Conservation (phyloP, 2,329 filamentous ascomycete genomes). For the Claviceps arundinis region DNA sequence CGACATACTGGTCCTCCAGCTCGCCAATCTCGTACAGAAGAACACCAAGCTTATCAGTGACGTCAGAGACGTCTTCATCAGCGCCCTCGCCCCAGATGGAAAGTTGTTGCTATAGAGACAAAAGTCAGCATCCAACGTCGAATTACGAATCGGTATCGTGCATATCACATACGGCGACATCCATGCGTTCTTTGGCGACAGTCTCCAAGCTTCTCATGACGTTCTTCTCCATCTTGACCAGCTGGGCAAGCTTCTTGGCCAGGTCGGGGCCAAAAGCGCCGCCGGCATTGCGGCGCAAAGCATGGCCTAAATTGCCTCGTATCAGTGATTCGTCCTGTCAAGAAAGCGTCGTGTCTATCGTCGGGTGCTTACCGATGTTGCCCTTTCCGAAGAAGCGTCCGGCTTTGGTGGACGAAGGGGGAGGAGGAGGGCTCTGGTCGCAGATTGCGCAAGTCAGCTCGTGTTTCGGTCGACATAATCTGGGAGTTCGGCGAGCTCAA, state of each 20-base stretch:
- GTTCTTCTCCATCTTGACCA: conserved; percentile 99
- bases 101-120: conserved; percentile 68
- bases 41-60: conserved; percentile 97
- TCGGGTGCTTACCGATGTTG: conserved; percentile 61
- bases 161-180: conserved; percentile 57
- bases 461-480: not conserved
- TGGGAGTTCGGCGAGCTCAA: not conserved
- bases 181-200: conserved; percentile 92
- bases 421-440: conserved; percentile 77
- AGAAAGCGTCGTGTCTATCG: no score
- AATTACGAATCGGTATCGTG: no score
- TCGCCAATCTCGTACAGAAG: conserved; percentile 97
- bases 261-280: conserved; percentile 75
- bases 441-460: not conserved
- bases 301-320: conserved; percentile 35
- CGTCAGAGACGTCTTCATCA: conserved; percentile 96
- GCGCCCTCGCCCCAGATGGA: conserved; percentile 93
- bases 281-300: conserved; percentile 59
- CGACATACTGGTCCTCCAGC: conserved; percentile 94
- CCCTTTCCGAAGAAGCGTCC: conserved; percentile 77
- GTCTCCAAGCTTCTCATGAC: conserved; percentile 97
- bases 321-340: not conserved
- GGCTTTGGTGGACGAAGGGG: conserved; percentile 80
- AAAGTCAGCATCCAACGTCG: not conserved
- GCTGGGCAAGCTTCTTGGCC: conserved; percentile 90